Percentiles rank a stretch among this genome's conserved stretches.
These are phyloP conservation scores for Phialocephala subalpina DNA, from an alignment of 2,329 filamentous ascomycete genomes.

Conservation along the genomic window DNA sequence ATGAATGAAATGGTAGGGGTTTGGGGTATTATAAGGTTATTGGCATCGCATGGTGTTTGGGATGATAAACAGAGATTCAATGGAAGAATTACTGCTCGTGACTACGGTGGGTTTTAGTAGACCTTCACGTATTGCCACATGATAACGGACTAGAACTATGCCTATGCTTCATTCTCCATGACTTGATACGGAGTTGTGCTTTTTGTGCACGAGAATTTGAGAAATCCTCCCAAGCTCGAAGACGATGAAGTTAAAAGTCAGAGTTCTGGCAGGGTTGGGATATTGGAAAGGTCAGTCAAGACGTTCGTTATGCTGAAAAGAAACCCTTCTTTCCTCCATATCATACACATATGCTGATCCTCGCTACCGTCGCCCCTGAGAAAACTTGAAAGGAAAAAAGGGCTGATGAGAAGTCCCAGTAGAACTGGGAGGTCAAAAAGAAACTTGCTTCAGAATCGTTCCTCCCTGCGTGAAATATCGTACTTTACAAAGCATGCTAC, in stretches of 20 bases:
- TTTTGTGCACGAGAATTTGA: neutral
- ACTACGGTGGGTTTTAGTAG: neutral
- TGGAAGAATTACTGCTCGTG: neutral
- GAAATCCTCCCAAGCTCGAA: neutral
- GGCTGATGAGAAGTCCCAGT: too few species aligned
- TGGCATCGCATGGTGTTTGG: neutral
- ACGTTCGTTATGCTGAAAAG: too few species aligned
- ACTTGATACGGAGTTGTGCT: neutral
- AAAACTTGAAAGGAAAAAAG: too few species aligned
- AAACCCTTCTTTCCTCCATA: too few species aligned
- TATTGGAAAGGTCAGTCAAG: too few species aligned
- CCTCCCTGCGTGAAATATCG: too few species aligned
- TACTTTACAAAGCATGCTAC: too few species aligned
- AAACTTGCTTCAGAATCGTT: neutral
- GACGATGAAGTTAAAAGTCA: too few species aligned
- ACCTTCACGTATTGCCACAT: slow-evolving; percentile 3
- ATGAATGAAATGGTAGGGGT: neutral
- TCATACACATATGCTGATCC: too few species aligned
- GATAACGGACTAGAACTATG: neutral
- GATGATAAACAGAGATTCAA: neutral
- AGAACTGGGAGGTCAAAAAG: too few species aligned
- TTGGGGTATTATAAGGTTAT: neutral
- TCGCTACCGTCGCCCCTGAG: too few species aligned
- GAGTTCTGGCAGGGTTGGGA: too few species aligned
- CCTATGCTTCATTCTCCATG: neutral